Conservation (phyloP, 108 stramenopile genomes). For the Craspedostauros australis region DNA sequence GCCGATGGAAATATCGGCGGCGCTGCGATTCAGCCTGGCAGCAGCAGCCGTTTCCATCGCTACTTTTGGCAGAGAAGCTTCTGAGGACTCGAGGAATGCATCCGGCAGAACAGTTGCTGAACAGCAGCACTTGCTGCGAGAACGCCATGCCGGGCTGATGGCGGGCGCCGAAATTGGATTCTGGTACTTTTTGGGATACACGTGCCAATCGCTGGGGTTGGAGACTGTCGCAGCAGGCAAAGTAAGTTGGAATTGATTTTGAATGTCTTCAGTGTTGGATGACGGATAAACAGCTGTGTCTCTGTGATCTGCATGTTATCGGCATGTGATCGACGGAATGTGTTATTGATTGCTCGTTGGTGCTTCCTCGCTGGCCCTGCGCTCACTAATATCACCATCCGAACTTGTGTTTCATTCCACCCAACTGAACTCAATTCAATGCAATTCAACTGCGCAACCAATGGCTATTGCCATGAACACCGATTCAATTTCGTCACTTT, state of each 20-base stretch:
- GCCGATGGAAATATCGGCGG: conserved; percentile 15
- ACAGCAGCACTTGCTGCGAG: not conserved
- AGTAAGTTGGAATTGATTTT: not conserved
- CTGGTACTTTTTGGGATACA: conserved; percentile 66
- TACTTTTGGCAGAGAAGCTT: conserved; percentile 9
- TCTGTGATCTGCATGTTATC: no score
- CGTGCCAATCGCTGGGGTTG: conserved; percentile 74
- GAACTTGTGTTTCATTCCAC: no score
- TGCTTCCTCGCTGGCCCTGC: no score
- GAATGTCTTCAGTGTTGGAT: no score
- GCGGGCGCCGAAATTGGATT: conserved; percentile 75
- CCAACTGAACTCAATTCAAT: no score
- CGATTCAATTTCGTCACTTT: not conserved
- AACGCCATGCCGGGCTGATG: conserved; percentile 18
- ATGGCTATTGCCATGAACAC: no score
- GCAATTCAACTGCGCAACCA: no score
- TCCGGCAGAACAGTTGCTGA: not conserved
- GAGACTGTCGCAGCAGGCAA: conserved; percentile 64
- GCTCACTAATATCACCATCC: no score
- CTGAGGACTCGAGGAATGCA: not conserved
- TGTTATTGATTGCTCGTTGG: no score
- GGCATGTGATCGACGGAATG: no score
- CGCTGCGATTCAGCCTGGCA: conserved; percentile 37
- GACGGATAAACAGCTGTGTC: no score
- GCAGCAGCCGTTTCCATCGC: conserved; percentile 22